Evolutionary conservation across 1,139 yeast species (phyloP), one percentile per base, ranked within the genome.

Genomic region (Candida sp.): DNA sequence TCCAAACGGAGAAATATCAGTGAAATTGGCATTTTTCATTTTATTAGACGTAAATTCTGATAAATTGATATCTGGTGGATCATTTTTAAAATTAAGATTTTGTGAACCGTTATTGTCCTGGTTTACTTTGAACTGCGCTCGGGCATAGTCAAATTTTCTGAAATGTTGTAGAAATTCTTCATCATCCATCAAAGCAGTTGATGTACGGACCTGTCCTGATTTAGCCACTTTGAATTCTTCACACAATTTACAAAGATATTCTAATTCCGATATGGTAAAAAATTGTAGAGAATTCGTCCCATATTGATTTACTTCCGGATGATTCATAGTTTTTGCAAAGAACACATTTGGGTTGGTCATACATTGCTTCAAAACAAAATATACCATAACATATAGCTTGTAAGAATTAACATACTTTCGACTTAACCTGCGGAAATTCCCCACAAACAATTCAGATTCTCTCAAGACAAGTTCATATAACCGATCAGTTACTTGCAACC

Each of bases 361-460:
- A 53, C 77, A 70, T 48, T 73, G 78, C 45, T 66, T 61, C 43
- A 73, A 56, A 5, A 72, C 72, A 48, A 70, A 68, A 48, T 64
- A 70, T 4, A 75, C 63, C 64, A 73, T 69, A 37, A 73, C 74
- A 49, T 70, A 70, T 21, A 73, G 52, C 48, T 66, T 62, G 57
- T 71, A 72, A 3, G 76, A 70, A 47, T 71, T 72, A 45, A 66
- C 61, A 50, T 73, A 73, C 4, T 64, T 61, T 29, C 63, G 51
- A 49, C 76, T 68, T 49, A 73, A 58, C 36, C 63, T 64, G 22
- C 73, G 49, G 57, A 73, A 72, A 48, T 68, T 66, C 2, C 78
- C 78, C 34, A 73, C 75, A 52, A 73, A 73, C 15, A 72, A 55
- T 45, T 73, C 79, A 1, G 77, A 71, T 47, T 73, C 77, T 3